A percentile compares a stretch with the other conserved stretches of the same genome.
Evolutionary conservation across 2,329 filamentous ascomycete species (phyloP).

Genomic region (Aspergillus versicolor): DNA sequence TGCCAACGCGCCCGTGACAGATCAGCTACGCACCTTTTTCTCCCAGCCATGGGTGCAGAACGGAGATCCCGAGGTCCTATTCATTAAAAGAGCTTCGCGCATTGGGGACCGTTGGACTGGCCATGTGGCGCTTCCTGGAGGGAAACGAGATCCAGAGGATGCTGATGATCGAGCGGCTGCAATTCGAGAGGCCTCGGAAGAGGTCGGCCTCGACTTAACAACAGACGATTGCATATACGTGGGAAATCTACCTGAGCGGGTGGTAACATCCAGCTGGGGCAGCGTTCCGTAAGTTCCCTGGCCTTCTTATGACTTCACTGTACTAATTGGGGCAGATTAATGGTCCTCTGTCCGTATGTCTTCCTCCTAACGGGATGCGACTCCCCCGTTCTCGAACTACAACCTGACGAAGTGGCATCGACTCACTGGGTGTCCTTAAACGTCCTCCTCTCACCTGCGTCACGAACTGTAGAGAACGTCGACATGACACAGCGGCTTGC

Average conservation of each 20-base stretch:
- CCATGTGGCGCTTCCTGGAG: constrained; percentile 68
- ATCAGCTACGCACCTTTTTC: constrained; percentile 59
- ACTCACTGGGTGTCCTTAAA: constrained; percentile 68
- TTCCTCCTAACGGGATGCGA: constrained; percentile 61
- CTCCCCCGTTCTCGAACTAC: constrained; percentile 59
- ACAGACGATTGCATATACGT: constrained; percentile 48
- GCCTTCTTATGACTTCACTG: not conserved
- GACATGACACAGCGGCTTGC: constrained; percentile 64
- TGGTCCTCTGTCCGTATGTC: constrained; percentile 69
- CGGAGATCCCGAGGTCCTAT: constrained; percentile 67
- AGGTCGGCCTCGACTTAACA: constrained; percentile 63
- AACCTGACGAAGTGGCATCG: constrained; percentile 67
- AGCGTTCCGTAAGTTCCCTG: constrained; percentile 52
- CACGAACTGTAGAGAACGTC: constrained; percentile 63
- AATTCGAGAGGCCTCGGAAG: constrained; percentile 64
- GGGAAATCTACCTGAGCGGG: constrained; percentile 64
- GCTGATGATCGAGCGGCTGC: constrained; percentile 62
- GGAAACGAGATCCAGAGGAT: constrained; percentile 65
- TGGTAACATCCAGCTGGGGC: constrained; percentile 67
- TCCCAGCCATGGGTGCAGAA: constrained; percentile 63
- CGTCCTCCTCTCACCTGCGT: constrained; percentile 58
- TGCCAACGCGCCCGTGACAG: constrained; percentile 27
- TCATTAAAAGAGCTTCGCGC: constrained; percentile 67
- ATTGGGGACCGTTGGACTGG: constrained; percentile 68
- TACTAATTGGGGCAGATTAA: constrained; percentile 49